Base-by-base conservation (phyloP, 805 yeast species). In the Candida insectorum region DNA sequence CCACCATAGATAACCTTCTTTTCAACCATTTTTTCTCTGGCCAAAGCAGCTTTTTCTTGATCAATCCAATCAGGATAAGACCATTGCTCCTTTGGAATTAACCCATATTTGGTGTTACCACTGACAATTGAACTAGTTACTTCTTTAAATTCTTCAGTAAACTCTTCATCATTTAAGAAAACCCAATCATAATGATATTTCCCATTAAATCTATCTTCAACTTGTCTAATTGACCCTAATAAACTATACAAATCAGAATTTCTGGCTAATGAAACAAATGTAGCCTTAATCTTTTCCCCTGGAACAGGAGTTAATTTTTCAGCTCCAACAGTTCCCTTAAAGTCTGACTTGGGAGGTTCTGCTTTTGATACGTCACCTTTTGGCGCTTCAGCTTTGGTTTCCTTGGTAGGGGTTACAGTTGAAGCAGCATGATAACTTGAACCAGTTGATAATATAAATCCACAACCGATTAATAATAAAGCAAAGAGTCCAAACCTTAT, bases 171-270 rank as follows among this genome's bases (percentile, higher is more conserved):
- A 58, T 91, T 91, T 49, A 91, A 69, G 58, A 91, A 93, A 17
- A 88, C 93, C 97, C 97, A 91, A 48, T 94, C 97, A 54, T 91
- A 91, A 43, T 84, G 72, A 63, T 64, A 89, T 30, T 84, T 72
- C 12, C 63, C 55, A 67, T 91, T 91, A 71, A 93, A 91, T 43
- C 96, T 71, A 58, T 88, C 97, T 62, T 91, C 97, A 34, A 89
- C 74, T 30, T 80, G 75, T 56, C 85, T 71, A 40, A 85, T 82
- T 6, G 94, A 78, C 20, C 66, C 73, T 28, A 77, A 61, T 33
- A 85, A 60, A 16, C 71, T 71, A 62, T 74, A 69, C 36, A 85
- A 56, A 53, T 85, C 95, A n/a, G 64, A 48, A 56, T 85, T 84
- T 62, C 94, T 71, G 9, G 89, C 93, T 48, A 85, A 67, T 0